phyloP scores from a whole-genome alignment of 108 stramenopile species.

The Nitzschia sp. region DNA sequence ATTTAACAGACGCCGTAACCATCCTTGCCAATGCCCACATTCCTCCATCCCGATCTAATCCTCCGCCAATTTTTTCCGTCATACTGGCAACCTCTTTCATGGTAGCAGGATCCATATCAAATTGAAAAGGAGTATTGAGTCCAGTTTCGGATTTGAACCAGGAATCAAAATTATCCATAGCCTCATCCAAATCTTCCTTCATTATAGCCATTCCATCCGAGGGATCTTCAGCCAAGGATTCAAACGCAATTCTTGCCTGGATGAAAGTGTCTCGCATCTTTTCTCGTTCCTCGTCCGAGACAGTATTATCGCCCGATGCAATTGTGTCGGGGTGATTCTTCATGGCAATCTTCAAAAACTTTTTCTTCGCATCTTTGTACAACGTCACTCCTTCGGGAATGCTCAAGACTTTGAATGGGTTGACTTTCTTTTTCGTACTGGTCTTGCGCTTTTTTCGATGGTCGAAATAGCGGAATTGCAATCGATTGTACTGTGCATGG shows the following conservation, averaged over 20 bases:
- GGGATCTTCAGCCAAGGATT: constrained; percentile 61
- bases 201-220: constrained; percentile 50
- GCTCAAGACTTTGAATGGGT: constrained; percentile 57
- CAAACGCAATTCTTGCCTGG: constrained; percentile 64
- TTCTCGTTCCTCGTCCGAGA: constrained; percentile 30
- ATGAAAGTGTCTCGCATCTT: constrained; percentile 68
- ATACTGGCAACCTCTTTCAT: constrained; percentile 87
- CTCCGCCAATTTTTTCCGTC: constrained; percentile 62
- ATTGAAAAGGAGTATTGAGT: constrained; percentile 59
- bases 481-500: constrained; percentile 1
- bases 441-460: constrained; percentile 11
- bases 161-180: constrained; percentile 58
- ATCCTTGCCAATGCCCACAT: constrained; percentile 87
- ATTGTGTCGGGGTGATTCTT: constrained; percentile 77
- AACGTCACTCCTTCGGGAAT: constrained; percentile 27
- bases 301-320: constrained; percentile 4
- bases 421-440: constrained; percentile 18
- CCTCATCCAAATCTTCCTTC: constrained; percentile 38
- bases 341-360: constrained; percentile 86
- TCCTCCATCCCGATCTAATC: constrained; percentile 84
- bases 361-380: constrained; percentile 72
- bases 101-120: constrained; percentile 73
- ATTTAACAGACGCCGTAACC: constrained; percentile 66
- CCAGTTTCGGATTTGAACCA: constrained; percentile 87
- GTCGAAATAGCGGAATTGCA: constrained; percentile 26